These are phyloP conservation scores for Stephanodiscus minutulus DNA, from an alignment of 108 stramenopile genomes.

Conservation along the genomic window DNA sequence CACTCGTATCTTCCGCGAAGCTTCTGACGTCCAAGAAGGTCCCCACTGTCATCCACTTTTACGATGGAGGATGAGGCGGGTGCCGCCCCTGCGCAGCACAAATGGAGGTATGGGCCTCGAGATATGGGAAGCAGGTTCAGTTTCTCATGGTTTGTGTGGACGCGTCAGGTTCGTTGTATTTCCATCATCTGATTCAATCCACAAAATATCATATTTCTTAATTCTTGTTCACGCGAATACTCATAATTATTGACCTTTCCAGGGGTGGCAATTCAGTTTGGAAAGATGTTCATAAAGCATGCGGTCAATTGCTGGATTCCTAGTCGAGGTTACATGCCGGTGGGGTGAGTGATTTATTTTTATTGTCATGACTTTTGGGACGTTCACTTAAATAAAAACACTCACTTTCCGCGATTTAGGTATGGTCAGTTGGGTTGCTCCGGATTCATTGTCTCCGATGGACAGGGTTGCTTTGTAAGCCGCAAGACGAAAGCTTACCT, in stretches of 20 bases:
- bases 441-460: conserved; percentile 51
- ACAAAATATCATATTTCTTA: too few species aligned
- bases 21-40: conserved; percentile 20
- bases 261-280: conserved; percentile 44
- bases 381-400: not conserved
- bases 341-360: conserved; percentile 35
- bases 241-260: too few species aligned
- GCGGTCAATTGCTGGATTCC: conserved; percentile 47
- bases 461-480: conserved; percentile 55
- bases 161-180: too few species aligned
- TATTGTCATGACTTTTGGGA: not conserved
- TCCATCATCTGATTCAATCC: too few species aligned
- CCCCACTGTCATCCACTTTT: conserved; percentile 47
- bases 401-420: not conserved
- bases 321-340: conserved; percentile 46
- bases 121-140: conserved; percentile 31
- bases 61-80: conserved; percentile 59
- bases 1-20: conserved; percentile 25
- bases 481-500: conserved; percentile 56
- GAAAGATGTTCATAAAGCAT: conserved; percentile 41
- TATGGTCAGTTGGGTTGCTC: conserved; percentile 62
- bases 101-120: conserved; percentile 55
- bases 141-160: conserved; percentile 58
- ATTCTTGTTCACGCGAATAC: too few species aligned
- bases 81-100: conserved; percentile 67